These are phyloP conservation scores for Hortiboletus flavorubellus DNA, from an alignment of 768 basidiomycete species.

Conservation along the genomic window DNA sequence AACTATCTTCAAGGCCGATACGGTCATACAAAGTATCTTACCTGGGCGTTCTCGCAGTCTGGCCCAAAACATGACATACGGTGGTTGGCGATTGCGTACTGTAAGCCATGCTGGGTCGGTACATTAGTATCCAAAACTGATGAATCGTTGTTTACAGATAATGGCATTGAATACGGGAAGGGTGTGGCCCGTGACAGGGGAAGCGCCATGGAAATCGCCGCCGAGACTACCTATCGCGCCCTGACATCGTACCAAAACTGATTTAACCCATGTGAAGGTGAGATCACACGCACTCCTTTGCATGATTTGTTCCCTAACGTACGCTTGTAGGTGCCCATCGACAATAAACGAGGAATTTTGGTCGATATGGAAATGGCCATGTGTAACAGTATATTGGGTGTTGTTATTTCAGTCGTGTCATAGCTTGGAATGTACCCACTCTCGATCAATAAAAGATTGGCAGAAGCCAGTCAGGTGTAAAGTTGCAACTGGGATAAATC, in stretches of 20 bases:
- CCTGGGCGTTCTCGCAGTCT: conserved; percentile 20
- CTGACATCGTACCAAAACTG: conserved; percentile 20
- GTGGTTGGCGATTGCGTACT: conserved; percentile 25
- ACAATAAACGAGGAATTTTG: not conserved
- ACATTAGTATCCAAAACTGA: not conserved
- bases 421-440: conserved; percentile 4
- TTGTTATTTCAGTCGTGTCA: not conserved
- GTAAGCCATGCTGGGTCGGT: conserved; percentile 11
- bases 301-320: not conserved
- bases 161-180: conserved; percentile 26
- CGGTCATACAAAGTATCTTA: conserved; percentile 25
- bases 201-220: conserved; percentile 30
- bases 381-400: not conserved
- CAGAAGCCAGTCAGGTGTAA: too few species aligned
- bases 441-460: not conserved
- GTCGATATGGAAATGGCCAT: not conserved
- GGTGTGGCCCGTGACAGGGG: conserved; percentile 27
- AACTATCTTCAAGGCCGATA: conserved; percentile 33
- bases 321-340: not conserved
- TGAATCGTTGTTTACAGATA: conserved; percentile 11
- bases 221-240: conserved; percentile 25
- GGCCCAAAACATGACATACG: conserved; percentile 25
- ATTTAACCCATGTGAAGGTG: conserved; percentile 6
- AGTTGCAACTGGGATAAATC: not conserved
- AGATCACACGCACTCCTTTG: not conserved